phyloP scores from a whole-genome alignment of 306 rosid species.

The Acacia acuminata region DNA sequence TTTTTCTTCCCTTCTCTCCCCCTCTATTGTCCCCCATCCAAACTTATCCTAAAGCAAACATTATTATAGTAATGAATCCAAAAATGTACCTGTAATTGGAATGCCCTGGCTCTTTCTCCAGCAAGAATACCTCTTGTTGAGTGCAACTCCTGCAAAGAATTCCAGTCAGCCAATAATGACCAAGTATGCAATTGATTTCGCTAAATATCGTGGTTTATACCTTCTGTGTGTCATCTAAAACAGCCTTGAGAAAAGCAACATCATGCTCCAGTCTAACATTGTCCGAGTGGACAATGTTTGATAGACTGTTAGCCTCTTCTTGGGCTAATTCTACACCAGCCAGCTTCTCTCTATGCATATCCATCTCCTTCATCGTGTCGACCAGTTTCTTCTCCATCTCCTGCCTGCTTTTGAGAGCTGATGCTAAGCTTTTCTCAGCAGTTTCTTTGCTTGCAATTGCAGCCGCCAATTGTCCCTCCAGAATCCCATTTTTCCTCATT shows the following conservation, averaged over 20 bases:
- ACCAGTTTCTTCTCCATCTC: conserved; percentile 76
- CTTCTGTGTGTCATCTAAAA: conserved; percentile 93
- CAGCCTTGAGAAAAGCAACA: conserved; percentile 97
- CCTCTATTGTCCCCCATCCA: not conserved
- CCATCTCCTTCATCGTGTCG: conserved; percentile 67
- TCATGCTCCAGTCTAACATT: conserved; percentile 93
- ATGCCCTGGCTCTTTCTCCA: conserved; percentile 88
- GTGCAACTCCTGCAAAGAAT: conserved; percentile 75
- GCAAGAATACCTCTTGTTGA: conserved; percentile 92
- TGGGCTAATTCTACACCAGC: conserved; percentile 78
- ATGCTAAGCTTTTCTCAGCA: conserved; percentile 68
- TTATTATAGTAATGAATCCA: not conserved
- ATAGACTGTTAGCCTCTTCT: conserved; percentile 84
- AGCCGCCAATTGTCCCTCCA: conserved; percentile 85
- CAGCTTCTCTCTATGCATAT: conserved; percentile 72
- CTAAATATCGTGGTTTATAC: conserved; percentile 35
- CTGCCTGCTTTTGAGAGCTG: conserved; percentile 73
- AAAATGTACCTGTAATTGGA: conserved; percentile 81
- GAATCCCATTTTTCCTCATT: conserved; percentile 74
- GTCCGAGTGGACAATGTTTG: conserved; percentile 88
- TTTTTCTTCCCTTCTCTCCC: not conserved
- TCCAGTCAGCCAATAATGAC: conserved; percentile 16
- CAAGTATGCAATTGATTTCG: conserved; percentile 1
- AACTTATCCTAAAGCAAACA: not conserved
- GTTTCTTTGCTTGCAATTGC: conserved; percentile 73